phyloP scores from a whole-genome alignment of 345 rosid species.

The Melaleuca quinquenervia region DNA sequence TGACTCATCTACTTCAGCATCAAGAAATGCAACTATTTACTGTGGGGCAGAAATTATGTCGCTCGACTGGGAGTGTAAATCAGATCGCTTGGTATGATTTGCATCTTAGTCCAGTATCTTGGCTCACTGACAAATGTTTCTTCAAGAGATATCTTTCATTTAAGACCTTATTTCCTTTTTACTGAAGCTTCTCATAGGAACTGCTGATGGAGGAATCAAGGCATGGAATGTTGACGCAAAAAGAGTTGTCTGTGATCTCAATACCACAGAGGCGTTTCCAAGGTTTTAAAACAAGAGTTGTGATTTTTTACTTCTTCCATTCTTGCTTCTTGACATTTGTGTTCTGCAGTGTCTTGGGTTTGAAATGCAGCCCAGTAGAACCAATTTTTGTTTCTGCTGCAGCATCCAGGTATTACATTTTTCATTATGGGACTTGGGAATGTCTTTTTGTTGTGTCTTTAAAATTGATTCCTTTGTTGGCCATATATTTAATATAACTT shows the following conservation, averaged over 20 bases:
- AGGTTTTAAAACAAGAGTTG: slow-evolving; percentile 14
- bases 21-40: slow-evolving; percentile 75
- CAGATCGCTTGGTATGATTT: slow-evolving; percentile 54
- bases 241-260: slow-evolving; percentile 71
- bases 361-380: slow-evolving; percentile 73
- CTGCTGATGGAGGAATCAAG: slow-evolving; percentile 68
- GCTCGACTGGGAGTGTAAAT: slow-evolving; percentile 77
- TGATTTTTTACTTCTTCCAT: background rate
- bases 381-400: slow-evolving; percentile 73
- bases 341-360: slow-evolving; percentile 49
- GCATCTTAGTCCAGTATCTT: background rate
- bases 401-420: slow-evolving; percentile 39
- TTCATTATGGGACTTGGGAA: background rate
- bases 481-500: background rate
- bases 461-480: background rate
- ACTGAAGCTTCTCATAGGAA: slow-evolving; percentile 65
- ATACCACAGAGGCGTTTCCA: slow-evolving; percentile 46
- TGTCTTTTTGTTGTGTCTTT: background rate
- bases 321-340: background rate
- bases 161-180: slow-evolving; percentile 13
- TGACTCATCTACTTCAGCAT: slow-evolving; percentile 52
- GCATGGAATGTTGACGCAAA: slow-evolving; percentile 82
- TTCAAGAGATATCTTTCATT: background rate
- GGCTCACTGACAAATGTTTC: background rate
- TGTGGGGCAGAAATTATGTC: slow-evolving; percentile 68